Evolutionary conservation across 2,329 filamentous ascomycete species (phyloP).

Genomic region (Cytospora mali): DNA sequence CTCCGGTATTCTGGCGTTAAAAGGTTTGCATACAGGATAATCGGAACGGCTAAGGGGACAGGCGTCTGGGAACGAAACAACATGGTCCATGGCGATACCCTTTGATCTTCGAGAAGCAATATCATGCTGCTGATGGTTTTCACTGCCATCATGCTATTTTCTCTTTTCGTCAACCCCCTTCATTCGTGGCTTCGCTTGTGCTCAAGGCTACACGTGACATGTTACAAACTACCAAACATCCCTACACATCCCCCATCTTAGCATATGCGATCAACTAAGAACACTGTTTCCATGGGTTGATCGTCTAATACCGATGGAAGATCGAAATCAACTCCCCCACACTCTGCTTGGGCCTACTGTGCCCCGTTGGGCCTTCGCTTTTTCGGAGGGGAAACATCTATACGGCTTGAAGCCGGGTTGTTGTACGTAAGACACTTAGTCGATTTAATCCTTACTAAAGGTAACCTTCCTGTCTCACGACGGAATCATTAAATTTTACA

Average conservation of each 20-base stretch:
- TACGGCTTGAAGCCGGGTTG: not conserved
- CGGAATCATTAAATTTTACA: too few relatives aligned
- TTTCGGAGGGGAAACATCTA: constrained; percentile 49
- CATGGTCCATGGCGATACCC: constrained; percentile 13
- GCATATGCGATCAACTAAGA: constrained; percentile 48
- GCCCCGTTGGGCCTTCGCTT: constrained; percentile 48
- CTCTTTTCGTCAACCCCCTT: not conserved
- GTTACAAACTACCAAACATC: not conserved
- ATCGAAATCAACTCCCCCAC: constrained; percentile 44
- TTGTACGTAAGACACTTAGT: not conserved
- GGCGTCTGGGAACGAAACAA: constrained; percentile 20
- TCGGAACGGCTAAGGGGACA: not conserved
- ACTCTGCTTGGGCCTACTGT: constrained; percentile 49
- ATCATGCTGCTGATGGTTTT: constrained; percentile 4
- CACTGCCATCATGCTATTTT: not conserved
- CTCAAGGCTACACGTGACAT: not conserved
- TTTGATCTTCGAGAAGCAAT: constrained; percentile 12
- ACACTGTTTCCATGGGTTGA: constrained; percentile 43
- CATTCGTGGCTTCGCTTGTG: not conserved
- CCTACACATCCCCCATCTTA: constrained; percentile 40
- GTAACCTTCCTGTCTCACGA: too few relatives aligned
- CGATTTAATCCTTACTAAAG: not conserved
- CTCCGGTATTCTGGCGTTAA: constrained; percentile 13
- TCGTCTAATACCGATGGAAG: constrained; percentile 52
- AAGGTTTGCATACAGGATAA: constrained; percentile 4